phyloP scores from a whole-genome alignment of 1,139 yeast genomes.

The Hansenula lynferdii region DNA sequence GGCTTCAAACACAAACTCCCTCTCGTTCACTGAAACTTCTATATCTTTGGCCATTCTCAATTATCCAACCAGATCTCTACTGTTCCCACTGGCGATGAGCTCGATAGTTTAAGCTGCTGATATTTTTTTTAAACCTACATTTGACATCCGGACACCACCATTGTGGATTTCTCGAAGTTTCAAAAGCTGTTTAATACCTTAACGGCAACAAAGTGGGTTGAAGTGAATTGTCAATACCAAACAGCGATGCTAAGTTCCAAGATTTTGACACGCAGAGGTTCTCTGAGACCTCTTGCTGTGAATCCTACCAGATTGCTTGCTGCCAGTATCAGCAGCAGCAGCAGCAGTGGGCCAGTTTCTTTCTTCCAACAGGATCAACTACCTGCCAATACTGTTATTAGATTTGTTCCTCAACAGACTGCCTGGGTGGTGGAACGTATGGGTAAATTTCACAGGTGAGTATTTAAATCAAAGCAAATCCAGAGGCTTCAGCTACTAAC shows the following conservation, averaged over 20 bases:
- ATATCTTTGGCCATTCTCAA: conserved; percentile 49
- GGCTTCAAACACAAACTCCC: conserved; percentile 54
- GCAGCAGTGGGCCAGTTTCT: conserved; percentile 29
- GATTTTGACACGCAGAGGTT: not conserved
- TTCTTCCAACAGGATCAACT: conserved; percentile 64
- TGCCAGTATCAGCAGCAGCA: not conserved
- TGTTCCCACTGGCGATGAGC: too few species aligned
- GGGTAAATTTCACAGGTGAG: conserved; percentile 80
- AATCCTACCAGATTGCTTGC: conserved; percentile 2
- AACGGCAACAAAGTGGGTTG: too few species aligned
- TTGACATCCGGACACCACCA: conserved; percentile 1
- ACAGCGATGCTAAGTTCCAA: conserved; percentile 1
- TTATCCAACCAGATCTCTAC: too few species aligned
- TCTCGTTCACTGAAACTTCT: conserved; percentile 65
- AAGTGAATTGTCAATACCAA: too few species aligned
- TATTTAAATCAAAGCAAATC: too few species aligned
- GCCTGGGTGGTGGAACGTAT: conserved; percentile 91
- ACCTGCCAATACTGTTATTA: conserved; percentile 68
- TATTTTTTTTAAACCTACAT: not conserved
- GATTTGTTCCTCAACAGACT: conserved; percentile 86
- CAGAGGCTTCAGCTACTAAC: too few species aligned
- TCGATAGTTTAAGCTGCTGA: too few species aligned
- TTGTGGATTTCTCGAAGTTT: too few species aligned
- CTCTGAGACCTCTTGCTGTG: conserved; percentile 1
- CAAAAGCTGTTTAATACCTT: too few species aligned